Base-by-base conservation (phyloP, 2,329 filamentous ascomycete species). In the Sordariomycetes sp. region DNA sequence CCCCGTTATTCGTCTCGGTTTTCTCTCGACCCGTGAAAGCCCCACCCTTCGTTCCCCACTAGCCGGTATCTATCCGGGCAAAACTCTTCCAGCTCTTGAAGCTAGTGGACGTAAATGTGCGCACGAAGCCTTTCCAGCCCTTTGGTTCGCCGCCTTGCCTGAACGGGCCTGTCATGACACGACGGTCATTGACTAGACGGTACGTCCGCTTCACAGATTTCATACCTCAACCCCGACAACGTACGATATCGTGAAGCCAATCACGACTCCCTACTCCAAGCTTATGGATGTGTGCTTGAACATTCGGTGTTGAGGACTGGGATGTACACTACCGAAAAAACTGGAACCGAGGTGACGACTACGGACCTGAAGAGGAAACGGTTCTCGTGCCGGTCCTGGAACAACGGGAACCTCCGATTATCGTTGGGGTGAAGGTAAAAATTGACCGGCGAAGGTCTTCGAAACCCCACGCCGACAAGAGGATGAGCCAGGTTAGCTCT, bases 401-500 rank as follows among this genome's bases (percentile, higher is more conserved):
- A 80, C 53, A 84, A 66, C 32, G 79, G 74, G 66, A 82, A 78
- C 45, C 65, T 67, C 61, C 74, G 77, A 48, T 69, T 65, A 66
- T 75, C 72, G 28, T 77, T 72, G 1, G 79, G 76, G 63, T 82
- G 74, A 65, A 89, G 80, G 51, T 78, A 76, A 75, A 90, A 89
- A 90, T 78, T 52, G 83, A 87, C 15, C 85, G 82, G 6, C 84
- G 81, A 65, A 88, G 79, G 64, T 85, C 80, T 70, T 89, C 85
- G 72, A 89, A 86, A 71, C 90, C 86, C 86, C 86, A 90, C 2
- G 87, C 86, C 1, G 86, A 82, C 65, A 90, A 77, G 53, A 90
- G 77, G 39, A 88, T 85, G 57, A 85, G 76, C 82, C 85, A 90
- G 1, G 86, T 89, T 32, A 90, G 72, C 65, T 84, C 82, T 3